Evolutionary conservation across 2,329 filamentous ascomycete genomes (phyloP).

Genomic region (Talaromyces islandicus): DNA sequence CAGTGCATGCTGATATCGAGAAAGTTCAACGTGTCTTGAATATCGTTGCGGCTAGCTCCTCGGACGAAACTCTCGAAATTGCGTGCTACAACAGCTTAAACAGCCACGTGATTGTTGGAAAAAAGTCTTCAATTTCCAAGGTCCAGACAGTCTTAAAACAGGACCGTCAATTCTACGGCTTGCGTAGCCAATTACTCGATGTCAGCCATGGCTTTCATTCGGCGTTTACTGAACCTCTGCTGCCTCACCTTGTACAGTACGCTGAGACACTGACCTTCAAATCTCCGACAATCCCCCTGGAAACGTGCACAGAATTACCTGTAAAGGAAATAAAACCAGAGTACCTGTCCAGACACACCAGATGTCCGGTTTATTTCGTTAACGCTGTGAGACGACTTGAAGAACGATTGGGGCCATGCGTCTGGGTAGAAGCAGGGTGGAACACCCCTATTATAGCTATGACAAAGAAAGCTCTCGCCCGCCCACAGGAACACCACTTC

Average conservation of each 20-base stretch:
- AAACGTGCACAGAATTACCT: not conserved
- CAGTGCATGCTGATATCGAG: conserved; percentile 24
- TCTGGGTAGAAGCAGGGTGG: conserved; percentile 41
- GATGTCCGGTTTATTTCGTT: conserved; percentile 18
- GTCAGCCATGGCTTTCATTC: conserved; percentile 48
- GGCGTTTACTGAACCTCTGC: conserved; percentile 31
- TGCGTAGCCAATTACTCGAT: conserved; percentile 34
- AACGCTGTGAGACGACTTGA: conserved; percentile 36
- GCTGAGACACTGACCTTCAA: conserved; percentile 25
- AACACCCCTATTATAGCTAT: conserved; percentile 22
- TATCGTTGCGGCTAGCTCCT: not conserved
- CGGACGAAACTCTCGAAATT: conserved; percentile 20
- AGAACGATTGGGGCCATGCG: conserved; percentile 14
- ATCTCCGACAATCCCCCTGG: conserved; percentile 12
- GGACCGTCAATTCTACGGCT: not conserved
- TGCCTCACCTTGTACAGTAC: conserved; percentile 19
- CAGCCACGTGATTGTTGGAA: conserved; percentile 40
- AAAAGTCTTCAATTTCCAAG: conserved; percentile 12
- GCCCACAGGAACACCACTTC: not conserved
- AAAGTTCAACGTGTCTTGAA: conserved; percentile 15
- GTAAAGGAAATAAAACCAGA: not conserved
- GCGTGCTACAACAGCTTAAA: conserved; percentile 45
- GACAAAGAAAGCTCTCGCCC: not conserved
- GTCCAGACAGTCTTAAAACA: not conserved
- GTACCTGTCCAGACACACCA: not conserved